Evolutionary conservation across 345 rosid species (phyloP).

Genomic region (Salix viminalis): DNA sequence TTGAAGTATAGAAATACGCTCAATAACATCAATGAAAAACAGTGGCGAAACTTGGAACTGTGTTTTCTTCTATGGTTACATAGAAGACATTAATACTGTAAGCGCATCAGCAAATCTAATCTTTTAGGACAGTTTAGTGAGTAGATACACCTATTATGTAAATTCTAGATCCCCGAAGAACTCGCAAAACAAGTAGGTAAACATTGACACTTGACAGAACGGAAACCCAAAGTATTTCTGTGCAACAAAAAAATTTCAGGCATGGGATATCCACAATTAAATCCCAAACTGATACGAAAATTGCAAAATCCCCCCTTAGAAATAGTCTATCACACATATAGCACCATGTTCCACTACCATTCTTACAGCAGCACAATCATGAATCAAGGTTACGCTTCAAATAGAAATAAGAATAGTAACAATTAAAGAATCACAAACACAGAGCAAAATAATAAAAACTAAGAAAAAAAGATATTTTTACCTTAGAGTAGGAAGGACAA

Average conservation of each 20-base stretch:
- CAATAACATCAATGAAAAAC: not conserved
- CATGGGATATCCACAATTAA: not conserved
- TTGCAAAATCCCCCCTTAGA: constrained; percentile 2
- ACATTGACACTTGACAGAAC: not conserved
- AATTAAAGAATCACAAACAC: constrained; percentile 2
- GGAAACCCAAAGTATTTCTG: not conserved
- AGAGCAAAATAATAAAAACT: not conserved
- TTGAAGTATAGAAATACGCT: not conserved
- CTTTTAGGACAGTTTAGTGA: not conserved
- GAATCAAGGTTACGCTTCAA: not conserved
- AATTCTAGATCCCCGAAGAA: not conserved
- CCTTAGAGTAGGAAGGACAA: constrained; percentile 29
- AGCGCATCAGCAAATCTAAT: not conserved
- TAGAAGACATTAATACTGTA: not conserved
- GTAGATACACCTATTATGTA: not conserved
- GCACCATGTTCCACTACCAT: not conserved
- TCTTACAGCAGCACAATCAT: not conserved
- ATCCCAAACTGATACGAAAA: constrained; percentile 5
- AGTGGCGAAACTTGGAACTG: not conserved
- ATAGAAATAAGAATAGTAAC: not conserved
- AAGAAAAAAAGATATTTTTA: not conserved
- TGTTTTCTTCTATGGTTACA: not conserved
- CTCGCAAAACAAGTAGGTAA: not conserved
- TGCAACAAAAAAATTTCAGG: not conserved
- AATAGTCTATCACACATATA: not conserved